These are phyloP conservation scores for Bacidia rubella DNA, from an alignment of 495 filamentous ascomycete genomes.

Conservation along the genomic window DNA sequence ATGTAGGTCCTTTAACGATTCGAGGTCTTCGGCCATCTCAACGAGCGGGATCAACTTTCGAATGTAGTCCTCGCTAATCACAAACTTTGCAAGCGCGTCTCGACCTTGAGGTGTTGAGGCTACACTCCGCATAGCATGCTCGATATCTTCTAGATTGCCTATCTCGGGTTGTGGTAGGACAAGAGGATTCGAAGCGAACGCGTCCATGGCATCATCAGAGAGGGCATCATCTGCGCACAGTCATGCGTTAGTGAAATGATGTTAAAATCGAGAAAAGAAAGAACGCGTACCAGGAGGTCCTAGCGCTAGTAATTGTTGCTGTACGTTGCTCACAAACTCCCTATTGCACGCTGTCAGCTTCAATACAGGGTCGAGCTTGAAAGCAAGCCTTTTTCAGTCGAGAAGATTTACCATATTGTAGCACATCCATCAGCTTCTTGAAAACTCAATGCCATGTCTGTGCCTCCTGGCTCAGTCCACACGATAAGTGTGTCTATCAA, in stretches of 20 bases:
- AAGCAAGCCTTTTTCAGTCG: neutral
- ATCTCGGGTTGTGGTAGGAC: slow-evolving; percentile 67
- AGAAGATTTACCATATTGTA: slow-evolving; percentile 60
- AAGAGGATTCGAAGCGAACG: slow-evolving; percentile 42
- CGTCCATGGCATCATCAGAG: slow-evolving; percentile 73
- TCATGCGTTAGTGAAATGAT: neutral
- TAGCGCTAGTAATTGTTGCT: slow-evolving; percentile 47
- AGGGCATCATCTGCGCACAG: slow-evolving; percentile 60
- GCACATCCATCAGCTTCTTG: slow-evolving; percentile 94
- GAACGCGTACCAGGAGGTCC: slow-evolving; percentile 18
- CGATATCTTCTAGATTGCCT: slow-evolving; percentile 67
- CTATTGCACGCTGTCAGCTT: slow-evolving; percentile 30
- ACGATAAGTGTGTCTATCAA: slow-evolving; percentile 84
- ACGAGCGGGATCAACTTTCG: slow-evolving; percentile 75
- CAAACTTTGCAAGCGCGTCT: slow-evolving; percentile 78
- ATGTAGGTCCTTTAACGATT: slow-evolving; percentile 75
- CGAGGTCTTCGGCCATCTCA: slow-evolving; percentile 74
- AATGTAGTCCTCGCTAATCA: slow-evolving; percentile 77
- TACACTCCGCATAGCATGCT: slow-evolving; percentile 62
- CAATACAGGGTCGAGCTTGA: neutral
- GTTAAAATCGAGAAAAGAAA: slow-evolving; percentile 9
- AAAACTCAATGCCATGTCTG: slow-evolving; percentile 97
- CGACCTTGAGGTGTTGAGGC: slow-evolving; percentile 62
- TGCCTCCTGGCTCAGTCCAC: slow-evolving; percentile 79
- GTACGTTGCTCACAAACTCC: slow-evolving; percentile 82